Percentiles rank a stretch among this genome's conserved stretches.
phyloP scores from a whole-genome alignment of 2,329 filamentous ascomycete genomes.

The Emericellopsis cladophorae region DNA sequence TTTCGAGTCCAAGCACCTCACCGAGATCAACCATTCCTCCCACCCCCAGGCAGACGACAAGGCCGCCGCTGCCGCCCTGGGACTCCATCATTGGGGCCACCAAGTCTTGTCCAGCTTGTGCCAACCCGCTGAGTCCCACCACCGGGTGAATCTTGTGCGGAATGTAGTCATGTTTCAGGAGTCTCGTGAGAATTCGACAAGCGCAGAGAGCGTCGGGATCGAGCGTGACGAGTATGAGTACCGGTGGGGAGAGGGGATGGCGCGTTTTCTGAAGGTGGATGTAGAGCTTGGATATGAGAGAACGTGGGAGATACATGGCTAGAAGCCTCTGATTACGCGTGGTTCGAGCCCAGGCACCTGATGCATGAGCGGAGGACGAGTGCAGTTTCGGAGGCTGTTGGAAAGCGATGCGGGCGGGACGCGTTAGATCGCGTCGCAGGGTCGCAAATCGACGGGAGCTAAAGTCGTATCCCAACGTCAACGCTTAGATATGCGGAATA shows the following conservation, averaged over 20 bases:
- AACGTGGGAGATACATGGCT: constrained; percentile 87
- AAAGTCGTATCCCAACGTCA: too few relatives aligned
- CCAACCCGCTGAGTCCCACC: constrained; percentile 80
- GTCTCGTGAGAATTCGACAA: constrained; percentile 79
- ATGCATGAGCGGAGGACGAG: constrained; percentile 2
- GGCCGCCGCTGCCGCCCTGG: constrained; percentile 71
- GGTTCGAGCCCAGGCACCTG: not conserved
- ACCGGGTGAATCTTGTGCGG: constrained; percentile 95
- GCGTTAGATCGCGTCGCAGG: not conserved
- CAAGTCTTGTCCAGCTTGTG: constrained; percentile 64
- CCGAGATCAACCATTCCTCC: constrained; percentile 85
- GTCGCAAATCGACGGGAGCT: too few relatives aligned
- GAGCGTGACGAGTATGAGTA: constrained; percentile 83
- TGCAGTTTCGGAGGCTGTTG: not conserved
- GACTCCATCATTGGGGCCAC: constrained; percentile 78
- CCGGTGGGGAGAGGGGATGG: constrained; percentile 81
- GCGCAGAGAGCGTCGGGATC: constrained; percentile 94
- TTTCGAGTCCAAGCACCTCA: constrained; percentile 57
- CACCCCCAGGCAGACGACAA: constrained; percentile 86
- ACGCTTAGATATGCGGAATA: too few relatives aligned
- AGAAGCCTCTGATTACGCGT: constrained; percentile 12
- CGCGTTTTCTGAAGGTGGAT: constrained; percentile 74
- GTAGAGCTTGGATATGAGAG: constrained; percentile 83
- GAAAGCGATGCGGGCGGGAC: not conserved
- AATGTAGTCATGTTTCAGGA: constrained; percentile 97